Conservation (phyloP, 768 basidiomycete genomes). For the Podaxis mareebaensis region DNA sequence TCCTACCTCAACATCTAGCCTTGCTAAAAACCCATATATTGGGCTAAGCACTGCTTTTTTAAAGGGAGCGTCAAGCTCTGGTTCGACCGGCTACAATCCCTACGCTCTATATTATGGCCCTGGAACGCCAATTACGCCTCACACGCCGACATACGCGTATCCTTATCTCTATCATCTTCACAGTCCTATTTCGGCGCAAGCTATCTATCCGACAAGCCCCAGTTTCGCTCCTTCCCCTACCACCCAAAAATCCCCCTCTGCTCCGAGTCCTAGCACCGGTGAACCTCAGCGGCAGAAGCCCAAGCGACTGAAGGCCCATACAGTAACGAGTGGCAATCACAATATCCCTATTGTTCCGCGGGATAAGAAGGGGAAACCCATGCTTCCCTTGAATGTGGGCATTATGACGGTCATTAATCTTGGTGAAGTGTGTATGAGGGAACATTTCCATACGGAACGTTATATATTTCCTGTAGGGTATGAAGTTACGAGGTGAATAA, state of each 20-base stretch:
- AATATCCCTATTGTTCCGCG: conserved; percentile 81
- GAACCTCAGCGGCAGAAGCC: conserved; percentile 58
- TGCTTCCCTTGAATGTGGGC: conserved; percentile 79
- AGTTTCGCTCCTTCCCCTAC: conserved; percentile 27
- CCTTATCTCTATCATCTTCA: conserved; percentile 46
- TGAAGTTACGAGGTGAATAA: conserved; percentile 69
- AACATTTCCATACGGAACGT: conserved; percentile 85
- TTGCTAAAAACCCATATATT: conserved; percentile 34
- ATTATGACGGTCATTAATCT: conserved; percentile 82
- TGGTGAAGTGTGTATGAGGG: conserved; percentile 77
- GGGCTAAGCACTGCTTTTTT: conserved; percentile 32
- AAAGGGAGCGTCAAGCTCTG: conserved; percentile 18
- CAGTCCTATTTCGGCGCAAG: conserved; percentile 35
- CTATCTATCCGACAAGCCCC: conserved; percentile 34
- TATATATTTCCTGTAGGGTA: conserved; percentile 91
- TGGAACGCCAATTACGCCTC: conserved; percentile 39
- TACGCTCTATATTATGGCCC: conserved; percentile 44
- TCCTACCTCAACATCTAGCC: conserved; percentile 19
- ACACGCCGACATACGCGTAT: conserved; percentile 37
- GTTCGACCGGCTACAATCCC: conserved; percentile 35
- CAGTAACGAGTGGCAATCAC: conserved; percentile 73
- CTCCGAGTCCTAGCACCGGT: conserved; percentile 22
- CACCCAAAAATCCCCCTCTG: conserved; percentile 20
- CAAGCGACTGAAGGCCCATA: conserved; percentile 79
- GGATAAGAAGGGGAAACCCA: conserved; percentile 67